Conservation (phyloP, 495 filamentous ascomycete genomes). For the Lineolata rhizophorae region DNA sequence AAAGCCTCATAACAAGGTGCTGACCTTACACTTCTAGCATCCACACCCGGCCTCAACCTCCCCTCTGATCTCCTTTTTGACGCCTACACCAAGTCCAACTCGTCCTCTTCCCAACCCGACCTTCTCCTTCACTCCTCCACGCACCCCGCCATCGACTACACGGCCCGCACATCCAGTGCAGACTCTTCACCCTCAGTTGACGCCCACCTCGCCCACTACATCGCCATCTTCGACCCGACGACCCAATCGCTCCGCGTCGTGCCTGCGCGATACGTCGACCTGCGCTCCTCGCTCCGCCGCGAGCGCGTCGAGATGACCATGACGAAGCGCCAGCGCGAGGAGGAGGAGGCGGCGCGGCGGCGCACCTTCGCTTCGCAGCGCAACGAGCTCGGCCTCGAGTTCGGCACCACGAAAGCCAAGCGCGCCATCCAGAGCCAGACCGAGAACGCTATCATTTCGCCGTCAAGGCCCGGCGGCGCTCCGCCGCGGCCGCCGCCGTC, state of each 20-base stretch:
- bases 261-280: slow-evolving; percentile 50
- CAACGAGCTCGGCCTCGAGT: slow-evolving; percentile 60
- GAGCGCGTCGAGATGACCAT: no score
- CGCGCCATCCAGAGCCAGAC: slow-evolving; percentile 58
- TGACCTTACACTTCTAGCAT: no score
- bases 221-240: slow-evolving; percentile 63
- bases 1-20: no score
- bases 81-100: slow-evolving; percentile 28
- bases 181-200: no score
- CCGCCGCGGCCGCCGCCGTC: no score
- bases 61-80: slow-evolving; percentile 34
- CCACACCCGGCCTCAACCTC: slow-evolving; percentile 41
- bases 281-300: slow-evolving; percentile 21
- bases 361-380: slow-evolving; percentile 19
- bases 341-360: slow-evolving; percentile 20
- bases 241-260: slow-evolving; percentile 51
- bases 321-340: slow-evolving; percentile 33
- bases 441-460: slow-evolving; percentile 47
- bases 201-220: slow-evolving; percentile 56
- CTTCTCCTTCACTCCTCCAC: slow-evolving; percentile 60
- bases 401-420: slow-evolving; percentile 86
- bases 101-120: slow-evolving; percentile 25
- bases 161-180: slow-evolving; percentile 38
- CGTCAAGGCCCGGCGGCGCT: no score
- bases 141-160: slow-evolving; percentile 62